Conservation (phyloP, 768 basidiomycete genomes). For the Royoungia palumana region DNA sequence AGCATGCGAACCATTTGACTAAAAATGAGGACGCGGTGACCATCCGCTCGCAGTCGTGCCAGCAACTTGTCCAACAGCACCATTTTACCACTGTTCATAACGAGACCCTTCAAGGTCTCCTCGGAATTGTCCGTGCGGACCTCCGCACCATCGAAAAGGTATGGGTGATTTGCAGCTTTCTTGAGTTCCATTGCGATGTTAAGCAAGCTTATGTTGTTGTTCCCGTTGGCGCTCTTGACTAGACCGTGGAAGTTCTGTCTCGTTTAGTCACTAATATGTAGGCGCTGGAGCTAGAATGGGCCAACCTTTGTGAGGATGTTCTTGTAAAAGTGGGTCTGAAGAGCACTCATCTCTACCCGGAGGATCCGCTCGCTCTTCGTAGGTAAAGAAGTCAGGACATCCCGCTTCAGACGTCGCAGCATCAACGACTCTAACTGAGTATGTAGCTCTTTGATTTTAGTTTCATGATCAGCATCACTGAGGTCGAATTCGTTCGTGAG, state of each 20-base stretch:
- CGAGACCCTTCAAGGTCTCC: conserved; percentile 90
- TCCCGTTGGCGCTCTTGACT: conserved; percentile 83
- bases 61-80: conserved; percentile 96
- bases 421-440: conserved; percentile 90
- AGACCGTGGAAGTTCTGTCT: conserved; percentile 88
- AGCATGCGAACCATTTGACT: conserved; percentile 99
- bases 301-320: conserved; percentile 90
- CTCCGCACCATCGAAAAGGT: conserved; percentile 96
- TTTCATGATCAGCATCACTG: conserved; percentile 87
- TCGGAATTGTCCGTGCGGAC: conserved; percentile 55
- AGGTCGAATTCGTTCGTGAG: conserved; percentile 95
- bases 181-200: conserved; percentile 99
- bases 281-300: not conserved
- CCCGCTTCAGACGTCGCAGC: conserved; percentile 91
- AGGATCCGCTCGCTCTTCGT: conserved; percentile 98
- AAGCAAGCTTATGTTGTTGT: conserved; percentile 89
- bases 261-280: conserved; percentile 4
- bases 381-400: conserved; percentile 92
- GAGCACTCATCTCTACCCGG: conserved; percentile 93
- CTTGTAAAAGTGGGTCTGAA: conserved; percentile 98
- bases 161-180: conserved; percentile 98
- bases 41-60: conserved; percentile 82
- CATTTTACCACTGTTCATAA: conserved; percentile 99
- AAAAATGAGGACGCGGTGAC: conserved; percentile 97
- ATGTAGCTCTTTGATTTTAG: conserved; percentile 94